Evolutionary conservation across 2,329 filamentous ascomycete genomes (phyloP).

Genomic region (Trichoderma hamatum): DNA sequence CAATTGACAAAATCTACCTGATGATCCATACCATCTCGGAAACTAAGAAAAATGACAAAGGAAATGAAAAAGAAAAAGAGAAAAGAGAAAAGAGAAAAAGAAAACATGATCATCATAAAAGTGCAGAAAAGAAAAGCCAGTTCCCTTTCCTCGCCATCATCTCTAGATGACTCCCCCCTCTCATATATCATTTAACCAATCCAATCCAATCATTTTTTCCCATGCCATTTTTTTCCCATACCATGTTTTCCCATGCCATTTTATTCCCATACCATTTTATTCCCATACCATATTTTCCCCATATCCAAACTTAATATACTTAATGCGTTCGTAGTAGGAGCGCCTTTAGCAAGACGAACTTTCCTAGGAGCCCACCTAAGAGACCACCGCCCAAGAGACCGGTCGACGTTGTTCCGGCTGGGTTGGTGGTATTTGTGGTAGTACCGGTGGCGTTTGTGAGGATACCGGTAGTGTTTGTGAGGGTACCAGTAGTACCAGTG

Average conservation of each 20-base stretch:
- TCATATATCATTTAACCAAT: not conserved
- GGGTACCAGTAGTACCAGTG: not conserved
- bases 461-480: not conserved
- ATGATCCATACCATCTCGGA: not conserved
- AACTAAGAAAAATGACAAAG: not conserved
- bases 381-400: not conserved
- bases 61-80: not conserved
- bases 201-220: not conserved
- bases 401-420: not conserved
- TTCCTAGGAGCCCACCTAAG: not conserved
- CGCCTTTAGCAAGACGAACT: not conserved
- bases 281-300: too few relatives aligned
- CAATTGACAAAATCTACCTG: not conserved
- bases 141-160: not conserved
- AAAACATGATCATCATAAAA: not conserved
- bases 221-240: not conserved
- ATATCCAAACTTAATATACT: not conserved
- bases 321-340: not conserved
- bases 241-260: not conserved
- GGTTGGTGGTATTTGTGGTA: not conserved
- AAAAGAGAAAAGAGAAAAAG: not conserved
- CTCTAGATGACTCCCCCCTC: not conserved
- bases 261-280: not conserved
- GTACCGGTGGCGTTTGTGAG: not conserved
- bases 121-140: not conserved